phyloP scores from a whole-genome alignment of 2,329 filamentous ascomycete species.

The Malbranchea cinnamomea region DNA sequence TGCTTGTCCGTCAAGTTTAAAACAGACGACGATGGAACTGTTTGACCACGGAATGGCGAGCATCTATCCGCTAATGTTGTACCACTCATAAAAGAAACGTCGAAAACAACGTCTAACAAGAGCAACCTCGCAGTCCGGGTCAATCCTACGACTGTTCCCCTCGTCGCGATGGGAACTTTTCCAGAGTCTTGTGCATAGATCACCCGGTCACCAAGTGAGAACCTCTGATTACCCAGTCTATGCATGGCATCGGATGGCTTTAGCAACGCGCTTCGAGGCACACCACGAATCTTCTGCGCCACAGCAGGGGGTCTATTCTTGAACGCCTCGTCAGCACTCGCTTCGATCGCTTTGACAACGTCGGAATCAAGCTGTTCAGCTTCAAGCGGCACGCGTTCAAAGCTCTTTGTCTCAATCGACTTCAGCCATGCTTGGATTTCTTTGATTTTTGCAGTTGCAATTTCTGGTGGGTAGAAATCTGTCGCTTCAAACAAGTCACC shows the following conservation, averaged over 20 bases:
- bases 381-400: conserved; percentile 90
- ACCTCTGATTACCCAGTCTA: conserved; percentile 69
- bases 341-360: conserved; percentile 66
- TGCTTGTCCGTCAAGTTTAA: conserved; percentile 77
- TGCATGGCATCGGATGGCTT: conserved; percentile 96
- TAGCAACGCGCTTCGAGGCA: conserved; percentile 74
- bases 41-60: conserved; percentile 85
- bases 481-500: conserved; percentile 71
- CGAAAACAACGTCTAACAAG: conserved; percentile 84
- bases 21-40: conserved; percentile 73
- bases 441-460: conserved; percentile 68
- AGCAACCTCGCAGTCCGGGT: conserved; percentile 72
- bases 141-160: conserved; percentile 88
- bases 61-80: conserved; percentile 82
- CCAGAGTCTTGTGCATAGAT: conserved; percentile 87
- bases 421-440: conserved; percentile 93
- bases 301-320: conserved; percentile 39
- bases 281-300: conserved; percentile 57
- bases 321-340: conserved; percentile 51
- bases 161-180: conserved; percentile 82
- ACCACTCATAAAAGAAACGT: conserved; percentile 91
- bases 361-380: conserved; percentile 92
- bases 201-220: conserved; percentile 74
- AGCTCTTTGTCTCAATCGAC: conserved; percentile 73
- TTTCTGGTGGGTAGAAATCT: conserved; percentile 65